Base-by-base conservation (phyloP, 768 basidiomycete species). In the Hortiboletus campestris region DNA sequence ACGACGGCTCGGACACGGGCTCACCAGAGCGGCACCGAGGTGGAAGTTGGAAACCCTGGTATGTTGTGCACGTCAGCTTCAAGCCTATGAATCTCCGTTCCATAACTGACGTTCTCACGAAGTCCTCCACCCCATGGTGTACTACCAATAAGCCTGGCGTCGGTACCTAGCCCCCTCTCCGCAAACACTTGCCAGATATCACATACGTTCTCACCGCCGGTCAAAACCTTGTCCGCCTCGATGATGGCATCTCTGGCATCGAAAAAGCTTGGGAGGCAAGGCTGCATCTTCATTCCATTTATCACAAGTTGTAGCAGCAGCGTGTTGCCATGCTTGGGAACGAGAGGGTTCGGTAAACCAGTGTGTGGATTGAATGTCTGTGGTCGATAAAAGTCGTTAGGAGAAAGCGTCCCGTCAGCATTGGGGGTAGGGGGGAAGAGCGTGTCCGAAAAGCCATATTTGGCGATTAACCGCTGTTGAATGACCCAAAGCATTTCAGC, bases 241-340 rank as follows among this genome's bases (percentile, higher is more conserved):
- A 95, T 83, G 70, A 95, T 93, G 31, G 92, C 90, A 68, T 91
- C 88, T 53, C 93, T 85, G n/a, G 93, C 89, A 53, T 93, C 85
- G 65, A 93, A 90, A 85, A 95, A 94, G 48, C 79, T 81, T 19
- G 95, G 96, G 29, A 87, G 80, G 74, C 96, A 98, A 5, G 86
- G 84, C 69, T 98, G 95, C 40, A 96, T 78, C 80, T 98, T 98
- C 94, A 98, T 96, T 10, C 80, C 94, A 68, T 89, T 86, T 31
- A 98, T 53, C 38, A 97, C 86, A 42, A 97, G 85, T 80, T 91
- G 90, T 13, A 91, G 72, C 39, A 80, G 76, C 53, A 97, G 77
- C 25, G 94, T 84, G 76, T 98, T 98, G 8, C 95, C 95, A 66
- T 95, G 88, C 74, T 85, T 89, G 56, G 95, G 95, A 9, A 97